Conservation (phyloP, 2,329 filamentous ascomycete species). For the Tolypocladium tropicale region DNA sequence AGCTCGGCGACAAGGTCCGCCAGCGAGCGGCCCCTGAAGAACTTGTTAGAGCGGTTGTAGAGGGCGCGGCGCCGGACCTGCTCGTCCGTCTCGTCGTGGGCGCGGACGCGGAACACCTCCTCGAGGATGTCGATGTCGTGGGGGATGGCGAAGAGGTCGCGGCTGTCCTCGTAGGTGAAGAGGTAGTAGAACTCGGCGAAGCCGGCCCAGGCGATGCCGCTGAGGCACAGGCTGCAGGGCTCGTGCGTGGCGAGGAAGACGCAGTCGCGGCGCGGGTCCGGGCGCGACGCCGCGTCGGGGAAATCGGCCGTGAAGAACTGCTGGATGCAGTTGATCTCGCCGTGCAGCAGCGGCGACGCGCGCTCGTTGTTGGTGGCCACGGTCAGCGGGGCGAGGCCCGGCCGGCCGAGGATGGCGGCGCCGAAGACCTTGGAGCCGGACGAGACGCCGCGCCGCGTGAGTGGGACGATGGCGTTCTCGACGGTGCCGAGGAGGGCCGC, state of each 20-base stretch:
- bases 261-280: constrained; percentile 32
- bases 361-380: constrained; percentile 47
- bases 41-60: constrained; percentile 47
- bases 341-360: constrained; percentile 43
- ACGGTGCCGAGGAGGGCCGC: constrained; percentile 29
- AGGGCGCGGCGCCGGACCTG: constrained; percentile 28
- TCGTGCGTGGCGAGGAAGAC: constrained; percentile 50
- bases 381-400: constrained; percentile 30
- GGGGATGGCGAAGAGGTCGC: constrained; percentile 44
- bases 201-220: constrained; percentile 47
- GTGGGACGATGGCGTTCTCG: constrained; percentile 37
- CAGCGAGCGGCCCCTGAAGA: constrained; percentile 37
- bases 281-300: constrained; percentile 23
- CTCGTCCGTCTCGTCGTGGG: constrained; percentile 28
- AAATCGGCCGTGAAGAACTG: constrained; percentile 36
- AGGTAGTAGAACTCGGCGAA: constrained; percentile 47
- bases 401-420: constrained; percentile 38
- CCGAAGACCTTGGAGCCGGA: constrained; percentile 39
- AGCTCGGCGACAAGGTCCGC: constrained; percentile 28
- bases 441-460: constrained; percentile 37
- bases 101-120: constrained; percentile 41
- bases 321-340: constrained; percentile 52
- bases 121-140: constrained; percentile 48
- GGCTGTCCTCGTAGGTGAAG: constrained; percentile 48
- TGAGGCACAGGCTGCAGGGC: constrained; percentile 47